Evolutionary conservation across 2,329 filamentous ascomycete species (phyloP).

Genomic region (Paecilomyces variotii): DNA sequence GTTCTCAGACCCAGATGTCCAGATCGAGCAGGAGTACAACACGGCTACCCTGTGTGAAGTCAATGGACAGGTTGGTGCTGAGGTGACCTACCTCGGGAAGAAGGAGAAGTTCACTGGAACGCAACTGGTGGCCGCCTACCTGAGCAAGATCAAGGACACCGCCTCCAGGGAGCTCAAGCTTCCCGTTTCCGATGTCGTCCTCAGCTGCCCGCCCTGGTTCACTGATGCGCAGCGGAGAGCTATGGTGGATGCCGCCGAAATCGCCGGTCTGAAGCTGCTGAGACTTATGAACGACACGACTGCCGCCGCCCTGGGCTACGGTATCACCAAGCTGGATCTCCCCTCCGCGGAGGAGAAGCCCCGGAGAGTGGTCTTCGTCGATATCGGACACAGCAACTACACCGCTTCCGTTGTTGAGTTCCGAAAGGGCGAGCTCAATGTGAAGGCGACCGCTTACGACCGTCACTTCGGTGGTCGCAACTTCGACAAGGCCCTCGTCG

Average conservation of each 20-base stretch:
- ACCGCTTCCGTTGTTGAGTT: constrained; percentile 92
- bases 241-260: constrained; percentile 84
- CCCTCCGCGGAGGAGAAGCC: constrained; percentile 85
- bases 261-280: constrained; percentile 86
- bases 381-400: constrained; percentile 96
- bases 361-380: constrained; percentile 80
- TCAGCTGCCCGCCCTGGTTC: constrained; percentile 96
- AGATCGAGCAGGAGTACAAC: constrained; percentile 86
- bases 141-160: constrained; percentile 89
- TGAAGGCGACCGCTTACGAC: constrained; percentile 88
- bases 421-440: constrained; percentile 88
- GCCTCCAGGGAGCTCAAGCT: constrained; percentile 80
- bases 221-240: constrained; percentile 86
- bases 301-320: constrained; percentile 88
- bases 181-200: constrained; percentile 84
- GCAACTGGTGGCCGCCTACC: constrained; percentile 89
- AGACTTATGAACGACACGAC: constrained; percentile 97
- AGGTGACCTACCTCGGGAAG: constrained; percentile 88
- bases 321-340: constrained; percentile 95
- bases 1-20: constrained; percentile 82
- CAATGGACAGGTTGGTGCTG: constrained; percentile 88
- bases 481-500: constrained; percentile 89
- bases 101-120: constrained; percentile 93
- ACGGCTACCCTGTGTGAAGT: constrained; percentile 80
- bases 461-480: constrained; percentile 95